Evolutionary conservation across 1,284 basidiomycete species (phyloP).

Genomic region (Papiliotrema flavescens): DNA sequence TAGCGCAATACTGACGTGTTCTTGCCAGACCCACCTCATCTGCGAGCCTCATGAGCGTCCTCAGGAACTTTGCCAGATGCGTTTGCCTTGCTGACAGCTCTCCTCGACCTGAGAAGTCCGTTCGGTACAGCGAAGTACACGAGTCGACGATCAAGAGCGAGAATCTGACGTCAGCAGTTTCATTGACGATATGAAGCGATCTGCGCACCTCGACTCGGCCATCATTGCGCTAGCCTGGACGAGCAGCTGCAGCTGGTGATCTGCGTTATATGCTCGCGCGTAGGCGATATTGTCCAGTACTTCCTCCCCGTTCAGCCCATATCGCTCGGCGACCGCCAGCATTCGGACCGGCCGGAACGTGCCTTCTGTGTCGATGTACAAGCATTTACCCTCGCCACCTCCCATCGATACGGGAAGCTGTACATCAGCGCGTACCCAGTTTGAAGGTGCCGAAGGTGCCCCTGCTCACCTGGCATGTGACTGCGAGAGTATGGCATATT

Average conservation of each 20-base stretch:
- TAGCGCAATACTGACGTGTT: neutral
- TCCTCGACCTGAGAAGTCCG: conserved; percentile 92
- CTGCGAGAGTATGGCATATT: conserved; percentile 95
- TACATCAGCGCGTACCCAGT: conserved; percentile 1
- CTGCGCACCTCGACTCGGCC: conserved; percentile 82
- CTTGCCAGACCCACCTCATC: conserved; percentile 68
- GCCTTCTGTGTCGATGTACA: conserved; percentile 98
- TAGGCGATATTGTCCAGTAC: conserved; percentile 99
- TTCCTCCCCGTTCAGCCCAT: conserved; percentile 93
- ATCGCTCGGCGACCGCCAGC: conserved; percentile 90
- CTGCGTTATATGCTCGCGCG: conserved; percentile 96
- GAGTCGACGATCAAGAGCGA: conserved; percentile 96
- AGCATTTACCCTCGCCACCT: conserved; percentile 96
- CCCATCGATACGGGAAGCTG: conserved; percentile 93
- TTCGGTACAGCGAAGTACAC: conserved; percentile 91
- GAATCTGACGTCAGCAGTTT: conserved; percentile 62
- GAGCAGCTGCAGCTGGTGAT: conserved; percentile 90
- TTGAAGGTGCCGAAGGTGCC: neutral
- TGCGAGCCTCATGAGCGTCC: conserved; percentile 86
- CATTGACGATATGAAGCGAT: neutral
- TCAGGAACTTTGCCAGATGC: conserved; percentile 94
- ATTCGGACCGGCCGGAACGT: conserved; percentile 96
- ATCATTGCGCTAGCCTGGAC: conserved; percentile 92
- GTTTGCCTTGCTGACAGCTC: conserved; percentile 93
- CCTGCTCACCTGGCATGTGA: conserved; percentile 74